Base-by-base conservation (phyloP, 768 basidiomycete genomes). In the Amanita exitialis region DNA sequence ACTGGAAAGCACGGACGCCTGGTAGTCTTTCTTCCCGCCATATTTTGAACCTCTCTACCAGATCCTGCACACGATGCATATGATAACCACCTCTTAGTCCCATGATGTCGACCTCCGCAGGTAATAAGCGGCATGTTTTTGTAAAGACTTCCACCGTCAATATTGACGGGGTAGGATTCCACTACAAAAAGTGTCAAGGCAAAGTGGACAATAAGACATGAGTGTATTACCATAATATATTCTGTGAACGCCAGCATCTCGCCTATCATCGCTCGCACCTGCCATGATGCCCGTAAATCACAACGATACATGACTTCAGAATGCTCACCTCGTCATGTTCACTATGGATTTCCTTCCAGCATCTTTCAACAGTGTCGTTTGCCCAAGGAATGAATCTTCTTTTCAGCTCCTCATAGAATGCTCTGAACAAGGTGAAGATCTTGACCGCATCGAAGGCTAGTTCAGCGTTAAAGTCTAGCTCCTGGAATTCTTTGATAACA, bases 311-410 rank as follows among this genome's bases (percentile, higher is more conserved):
- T 23, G 32, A 27, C 21, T 10, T 10, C 44, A 47, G 27, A 21
- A 15, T 21, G 66, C 72, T 54, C 55, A 82, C 86, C 60, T 90
- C 86, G 52, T 89, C 88, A 58, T 91, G 89, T 59, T 90, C 86
- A 53, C 81, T 80, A 42, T 72, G 65, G 54, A 92, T 73, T 56
- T 87, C 82, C 1, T 68, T 64, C 84, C 89, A 92, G 47, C 79
- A 82, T 13, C 80, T 71, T 15, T 77, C 72, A 23, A 90, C 68
- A 12, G 80, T 76, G 30, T 79, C 74, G 50, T 88, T 79, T 6
- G 76, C 69, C 91, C 91, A 94, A 1, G 87, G 74, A 6, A 75
- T 66, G 61, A 91, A 94, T 56, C 89, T 88, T 74, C 90, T 83
- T 13, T 81, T 81, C 4, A 90, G 71, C 51, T 82, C 81, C 59